Conservation (phyloP, 306 rosid genomes). For the Trifolium repens region DNA sequence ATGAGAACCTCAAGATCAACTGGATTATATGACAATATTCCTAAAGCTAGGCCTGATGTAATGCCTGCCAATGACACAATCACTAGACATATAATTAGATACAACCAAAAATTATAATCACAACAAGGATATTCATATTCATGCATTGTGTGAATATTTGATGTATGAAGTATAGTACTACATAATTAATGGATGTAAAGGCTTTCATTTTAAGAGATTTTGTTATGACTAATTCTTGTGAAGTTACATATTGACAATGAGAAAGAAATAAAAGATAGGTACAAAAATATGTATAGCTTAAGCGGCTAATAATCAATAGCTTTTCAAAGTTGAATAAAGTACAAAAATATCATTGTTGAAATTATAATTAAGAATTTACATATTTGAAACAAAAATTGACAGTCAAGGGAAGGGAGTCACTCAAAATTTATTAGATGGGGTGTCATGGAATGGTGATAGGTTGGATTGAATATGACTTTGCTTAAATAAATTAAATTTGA, state of each 20-base stretch:
- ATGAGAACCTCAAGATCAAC: conserved; percentile 83
- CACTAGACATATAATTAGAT: conserved; percentile 42
- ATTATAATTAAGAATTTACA: not conserved
- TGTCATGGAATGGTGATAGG: too few species aligned
- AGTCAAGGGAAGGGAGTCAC: not conserved
- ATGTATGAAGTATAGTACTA: not conserved
- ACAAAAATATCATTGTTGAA: not conserved
- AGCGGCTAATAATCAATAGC: not conserved
- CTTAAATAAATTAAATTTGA: too few species aligned
- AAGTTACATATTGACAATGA: conserved; percentile 24
- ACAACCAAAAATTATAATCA: conserved; percentile 59
- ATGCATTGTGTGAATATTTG: conserved; percentile 37
- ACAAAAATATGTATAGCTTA: conserved; percentile 24
- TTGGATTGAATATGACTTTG: too few species aligned
- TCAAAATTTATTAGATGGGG: too few species aligned
- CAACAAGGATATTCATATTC: conserved; percentile 56
- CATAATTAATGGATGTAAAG: not conserved
- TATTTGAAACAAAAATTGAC: not conserved
- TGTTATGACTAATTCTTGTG: conserved; percentile 19
- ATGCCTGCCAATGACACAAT: conserved; percentile 67
- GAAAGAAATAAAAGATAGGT: conserved; percentile 21
- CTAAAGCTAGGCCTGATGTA: conserved; percentile 76
- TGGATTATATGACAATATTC: conserved; percentile 67
- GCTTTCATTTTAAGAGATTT: conserved; percentile 20
- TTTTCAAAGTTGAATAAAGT: not conserved